Evolutionary conservation across 352 stramenopile species (phyloP).

Genomic region (Phytophthora pini): DNA sequence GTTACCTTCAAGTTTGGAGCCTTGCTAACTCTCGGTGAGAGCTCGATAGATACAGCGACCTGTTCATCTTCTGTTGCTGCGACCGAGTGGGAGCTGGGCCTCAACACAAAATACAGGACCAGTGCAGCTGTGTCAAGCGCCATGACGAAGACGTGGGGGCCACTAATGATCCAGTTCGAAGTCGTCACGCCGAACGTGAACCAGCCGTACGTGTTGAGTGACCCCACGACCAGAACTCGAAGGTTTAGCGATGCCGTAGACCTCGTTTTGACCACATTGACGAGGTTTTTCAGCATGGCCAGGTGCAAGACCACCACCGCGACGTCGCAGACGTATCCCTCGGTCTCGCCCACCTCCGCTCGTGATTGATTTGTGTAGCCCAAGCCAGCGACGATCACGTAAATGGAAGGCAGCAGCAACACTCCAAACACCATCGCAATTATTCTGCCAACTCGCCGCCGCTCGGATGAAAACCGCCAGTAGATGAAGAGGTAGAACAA

Average conservation of each 20-base stretch:
- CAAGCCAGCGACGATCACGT: background rate
- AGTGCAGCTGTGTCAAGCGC: conserved; percentile 26
- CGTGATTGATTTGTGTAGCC: conserved; percentile 4
- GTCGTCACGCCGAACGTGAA: conserved; percentile 42
- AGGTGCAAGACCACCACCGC: background rate
- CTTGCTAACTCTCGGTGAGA: background rate
- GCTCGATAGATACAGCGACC: background rate
- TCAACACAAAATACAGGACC: background rate
- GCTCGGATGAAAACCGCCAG: background rate
- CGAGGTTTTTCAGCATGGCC: conserved; percentile 1
- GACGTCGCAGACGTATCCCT: conserved; percentile 1
- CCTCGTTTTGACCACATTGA: background rate
- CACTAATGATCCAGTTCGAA: conserved; percentile 53
- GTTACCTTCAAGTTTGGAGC: background rate
- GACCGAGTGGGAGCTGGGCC: background rate
- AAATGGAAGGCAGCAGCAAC: conserved; percentile 1
- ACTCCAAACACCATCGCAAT: background rate
- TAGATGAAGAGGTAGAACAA: background rate
- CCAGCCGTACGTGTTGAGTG: conserved; percentile 54
- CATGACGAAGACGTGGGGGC: conserved; percentile 45
- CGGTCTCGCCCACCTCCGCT: background rate
- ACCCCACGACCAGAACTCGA: background rate
- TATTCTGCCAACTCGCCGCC: background rate
- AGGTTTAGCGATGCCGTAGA: background rate
- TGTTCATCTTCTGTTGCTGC: background rate